These are phyloP conservation scores for Erythrophleum fordii DNA, from an alignment of 306 rosid species.

Conservation along the genomic window DNA sequence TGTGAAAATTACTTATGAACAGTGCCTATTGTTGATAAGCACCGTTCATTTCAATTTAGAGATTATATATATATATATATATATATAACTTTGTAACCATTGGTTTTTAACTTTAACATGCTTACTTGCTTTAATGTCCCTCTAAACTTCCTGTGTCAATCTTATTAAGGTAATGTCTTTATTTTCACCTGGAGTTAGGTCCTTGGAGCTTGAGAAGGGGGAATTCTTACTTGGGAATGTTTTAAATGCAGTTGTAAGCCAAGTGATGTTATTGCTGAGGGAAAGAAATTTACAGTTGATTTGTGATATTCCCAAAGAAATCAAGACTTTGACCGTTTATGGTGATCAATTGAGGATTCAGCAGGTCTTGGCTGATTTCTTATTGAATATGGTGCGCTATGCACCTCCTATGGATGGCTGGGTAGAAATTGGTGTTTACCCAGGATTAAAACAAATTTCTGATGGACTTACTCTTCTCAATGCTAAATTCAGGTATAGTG, in stretches of 20 bases:
- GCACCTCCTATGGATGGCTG: slow-evolving; percentile 93
- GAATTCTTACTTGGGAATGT: slow-evolving; percentile 89
- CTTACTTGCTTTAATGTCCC: slow-evolving; percentile 30
- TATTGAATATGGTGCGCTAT: slow-evolving; percentile 78
- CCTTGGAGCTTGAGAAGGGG: slow-evolving; percentile 80
- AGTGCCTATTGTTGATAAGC: no score
- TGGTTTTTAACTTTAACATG: slow-evolving; percentile 1
- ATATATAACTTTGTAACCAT: slow-evolving; percentile 2
- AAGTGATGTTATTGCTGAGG: slow-evolving; percentile 81
- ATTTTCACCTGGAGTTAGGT: slow-evolving; percentile 55
- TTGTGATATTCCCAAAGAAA: slow-evolving; percentile 91
- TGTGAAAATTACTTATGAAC: no score
- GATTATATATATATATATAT: no score
- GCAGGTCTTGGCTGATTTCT: slow-evolving; percentile 88
- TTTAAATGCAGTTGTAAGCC: slow-evolving; percentile 94
- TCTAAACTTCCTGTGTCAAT: slow-evolving; percentile 18
- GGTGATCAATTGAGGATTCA: slow-evolving; percentile 94
- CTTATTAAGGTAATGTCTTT: slow-evolving; percentile 37
- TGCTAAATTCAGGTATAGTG: slow-evolving; percentile 83
- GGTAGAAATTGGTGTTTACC: slow-evolving; percentile 86
- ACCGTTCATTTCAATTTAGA: no score
- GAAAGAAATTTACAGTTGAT: slow-evolving; percentile 87
- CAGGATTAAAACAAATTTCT: slow-evolving; percentile 67
- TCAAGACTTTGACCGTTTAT: slow-evolving; percentile 79
- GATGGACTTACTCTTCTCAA: slow-evolving; percentile 63